Conservation (phyloP, 805 yeast genomes). For the Saturnispora kantuleensis region DNA sequence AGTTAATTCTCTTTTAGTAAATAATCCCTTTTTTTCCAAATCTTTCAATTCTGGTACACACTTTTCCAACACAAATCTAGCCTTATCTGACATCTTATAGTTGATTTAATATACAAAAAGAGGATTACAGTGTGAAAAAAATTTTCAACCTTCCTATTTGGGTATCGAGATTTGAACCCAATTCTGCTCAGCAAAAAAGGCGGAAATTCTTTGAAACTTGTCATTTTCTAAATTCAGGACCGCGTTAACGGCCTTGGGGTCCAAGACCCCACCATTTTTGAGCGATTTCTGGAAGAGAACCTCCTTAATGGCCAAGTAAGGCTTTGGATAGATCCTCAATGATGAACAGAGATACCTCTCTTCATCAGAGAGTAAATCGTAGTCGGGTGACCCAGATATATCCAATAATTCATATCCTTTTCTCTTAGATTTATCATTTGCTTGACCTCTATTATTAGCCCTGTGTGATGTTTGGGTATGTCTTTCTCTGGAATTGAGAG, state of each 20-base stretch:
- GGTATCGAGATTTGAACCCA: constrained; percentile 45
- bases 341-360: constrained; percentile 81
- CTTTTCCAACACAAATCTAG: constrained; percentile 48
- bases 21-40: constrained; percentile 67
- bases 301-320: constrained; percentile 88
- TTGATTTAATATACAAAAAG: not conserved
- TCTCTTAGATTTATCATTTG: constrained; percentile 21
- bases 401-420: constrained; percentile 44
- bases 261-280: constrained; percentile 73
- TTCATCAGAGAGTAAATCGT: constrained; percentile 71
- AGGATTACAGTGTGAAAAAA: not conserved
- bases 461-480: constrained; percentile 25
- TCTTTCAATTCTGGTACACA: constrained; percentile 91
- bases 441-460: constrained; percentile 25
- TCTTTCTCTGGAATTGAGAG: constrained; percentile 19
- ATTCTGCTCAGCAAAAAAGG: constrained; percentile 84
- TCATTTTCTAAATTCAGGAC: constrained; percentile 74
- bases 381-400: constrained; percentile 72
- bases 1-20: constrained; percentile 72
- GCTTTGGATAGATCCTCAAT: constrained; percentile 81
- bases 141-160: not conserved
- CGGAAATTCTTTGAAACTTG: constrained; percentile 82
- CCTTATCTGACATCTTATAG: constrained; percentile 30
- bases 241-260: constrained; percentile 79
- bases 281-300: constrained; percentile 79